Evolutionary conservation across 306 rosid genomes (phyloP).

Genomic region (Cicer pinnatifidum): DNA sequence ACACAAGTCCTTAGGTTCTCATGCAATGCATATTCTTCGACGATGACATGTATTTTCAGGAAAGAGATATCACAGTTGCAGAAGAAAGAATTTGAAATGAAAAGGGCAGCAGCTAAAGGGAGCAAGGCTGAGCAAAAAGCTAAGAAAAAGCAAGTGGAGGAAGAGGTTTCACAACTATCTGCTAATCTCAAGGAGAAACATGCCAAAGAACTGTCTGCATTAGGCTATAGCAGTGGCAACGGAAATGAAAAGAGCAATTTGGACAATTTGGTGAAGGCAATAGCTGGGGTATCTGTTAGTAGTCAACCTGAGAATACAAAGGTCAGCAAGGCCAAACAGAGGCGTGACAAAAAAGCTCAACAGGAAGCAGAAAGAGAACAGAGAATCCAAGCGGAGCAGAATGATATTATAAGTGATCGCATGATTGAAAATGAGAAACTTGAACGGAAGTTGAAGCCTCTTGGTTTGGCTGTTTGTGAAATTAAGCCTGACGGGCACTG

Average conservation of each 20-base stretch:
- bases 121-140: conserved; percentile 96
- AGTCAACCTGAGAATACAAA: conserved; percentile 65
- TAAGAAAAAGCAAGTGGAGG: conserved; percentile 96
- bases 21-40: conserved; percentile 13
- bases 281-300: conserved; percentile 78
- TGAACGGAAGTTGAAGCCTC: conserved; percentile 78
- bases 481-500: conserved; percentile 97
- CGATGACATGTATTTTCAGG: conserved; percentile 54
- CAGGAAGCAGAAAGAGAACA: conserved; percentile 90
- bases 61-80: conserved; percentile 78
- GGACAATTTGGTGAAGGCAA: conserved; percentile 81
- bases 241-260: conserved; percentile 66
- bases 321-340: conserved; percentile 73
- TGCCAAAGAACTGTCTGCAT: conserved; percentile 64
- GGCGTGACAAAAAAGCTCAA: conserved; percentile 75
- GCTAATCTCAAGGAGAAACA: conserved; percentile 74
- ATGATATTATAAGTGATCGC: conserved; percentile 72
- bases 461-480: conserved; percentile 69
- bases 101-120: conserved; percentile 86
- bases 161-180: conserved; percentile 78
- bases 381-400: conserved; percentile 85
- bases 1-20: conserved; percentile 9
- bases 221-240: conserved; percentile 64
- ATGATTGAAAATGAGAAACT: conserved; percentile 75
- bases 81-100: conserved; percentile 80